Evolutionary conservation across 441 rosid species (phyloP).

Genomic region (Gossypium aridum): DNA sequence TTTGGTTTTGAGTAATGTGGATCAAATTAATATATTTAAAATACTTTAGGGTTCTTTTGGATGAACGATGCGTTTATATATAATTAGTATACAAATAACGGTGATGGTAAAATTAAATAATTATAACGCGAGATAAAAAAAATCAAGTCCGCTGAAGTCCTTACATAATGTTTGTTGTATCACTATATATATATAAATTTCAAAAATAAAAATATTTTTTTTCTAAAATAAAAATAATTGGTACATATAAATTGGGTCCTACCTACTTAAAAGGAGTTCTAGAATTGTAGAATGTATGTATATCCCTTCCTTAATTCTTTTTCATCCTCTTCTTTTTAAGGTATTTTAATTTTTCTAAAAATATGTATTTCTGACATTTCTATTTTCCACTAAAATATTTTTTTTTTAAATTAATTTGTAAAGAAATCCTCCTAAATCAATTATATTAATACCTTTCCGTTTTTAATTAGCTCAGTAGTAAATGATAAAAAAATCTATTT

Average conservation of each 20-base stretch:
- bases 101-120: fast-evolving
- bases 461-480: neutral
- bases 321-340: too few species aligned
- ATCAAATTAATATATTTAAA: too few species aligned
- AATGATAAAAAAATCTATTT: too few species aligned
- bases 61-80: too few species aligned
- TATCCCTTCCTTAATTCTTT: too few species aligned
- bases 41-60: fast-evolving
- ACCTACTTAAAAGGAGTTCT: neutral
- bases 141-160: fast-evolving
- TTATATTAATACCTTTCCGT: neutral
- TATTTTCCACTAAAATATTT: too few species aligned
- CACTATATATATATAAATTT: too few species aligned
- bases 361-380: neutral
- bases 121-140: too few species aligned
- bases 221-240: neutral
- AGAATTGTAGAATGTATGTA: neutral
- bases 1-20: too few species aligned
- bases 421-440: neutral
- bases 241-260: neutral
- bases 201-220: too few species aligned
- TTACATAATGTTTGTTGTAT: too few species aligned
- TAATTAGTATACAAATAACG: fast-evolving
- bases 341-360: too few species aligned
- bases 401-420: neutral